These are phyloP conservation scores for Cladophialophora bantiana DNA, from an alignment of 2,329 filamentous ascomycete species.

Conservation along the genomic window DNA sequence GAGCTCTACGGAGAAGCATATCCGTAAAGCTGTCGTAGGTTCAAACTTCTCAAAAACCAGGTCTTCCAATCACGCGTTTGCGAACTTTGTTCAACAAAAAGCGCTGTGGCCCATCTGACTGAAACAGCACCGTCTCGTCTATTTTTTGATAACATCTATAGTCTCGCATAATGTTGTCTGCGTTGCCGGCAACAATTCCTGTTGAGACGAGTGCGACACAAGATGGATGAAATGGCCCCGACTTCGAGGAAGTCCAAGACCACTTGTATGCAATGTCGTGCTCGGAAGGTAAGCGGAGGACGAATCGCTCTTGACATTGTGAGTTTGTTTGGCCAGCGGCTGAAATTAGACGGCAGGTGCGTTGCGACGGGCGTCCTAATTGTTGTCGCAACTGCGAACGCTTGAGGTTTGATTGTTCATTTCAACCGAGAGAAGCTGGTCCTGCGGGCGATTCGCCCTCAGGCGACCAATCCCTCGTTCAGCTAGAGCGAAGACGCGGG, in stretches of 20 bases:
- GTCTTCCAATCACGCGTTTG: slow-evolving; percentile 16
- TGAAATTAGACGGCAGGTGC: slow-evolving; percentile 22
- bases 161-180: slow-evolving; percentile 8
- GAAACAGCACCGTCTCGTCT: not conserved
- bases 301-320: not conserved
- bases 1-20: not conserved
- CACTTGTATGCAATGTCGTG: slow-evolving; percentile 29
- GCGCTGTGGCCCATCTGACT: not conserved
- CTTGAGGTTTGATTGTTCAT: slow-evolving; percentile 29
- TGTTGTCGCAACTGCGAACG: slow-evolving; percentile 31
- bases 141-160: not conserved
- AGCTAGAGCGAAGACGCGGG: slow-evolving; percentile 28
- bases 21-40: not conserved
- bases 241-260: slow-evolving; percentile 26
- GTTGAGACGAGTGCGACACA: slow-evolving; percentile 9
- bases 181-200: not conserved
- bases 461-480: slow-evolving; percentile 17
- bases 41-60: slow-evolving; percentile 2
- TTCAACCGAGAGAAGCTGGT: slow-evolving; percentile 17
- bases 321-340: slow-evolving; percentile 4
- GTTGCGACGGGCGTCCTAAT: slow-evolving; percentile 27
- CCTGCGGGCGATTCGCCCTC: slow-evolving; percentile 9
- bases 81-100: slow-evolving; percentile 16
- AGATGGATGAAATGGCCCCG: slow-evolving; percentile 21
- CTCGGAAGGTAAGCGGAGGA: slow-evolving; percentile 25